Base-by-base conservation (phyloP, 1,284 basidiomycete species). In the Phellopilus nigrolimitatus region DNA sequence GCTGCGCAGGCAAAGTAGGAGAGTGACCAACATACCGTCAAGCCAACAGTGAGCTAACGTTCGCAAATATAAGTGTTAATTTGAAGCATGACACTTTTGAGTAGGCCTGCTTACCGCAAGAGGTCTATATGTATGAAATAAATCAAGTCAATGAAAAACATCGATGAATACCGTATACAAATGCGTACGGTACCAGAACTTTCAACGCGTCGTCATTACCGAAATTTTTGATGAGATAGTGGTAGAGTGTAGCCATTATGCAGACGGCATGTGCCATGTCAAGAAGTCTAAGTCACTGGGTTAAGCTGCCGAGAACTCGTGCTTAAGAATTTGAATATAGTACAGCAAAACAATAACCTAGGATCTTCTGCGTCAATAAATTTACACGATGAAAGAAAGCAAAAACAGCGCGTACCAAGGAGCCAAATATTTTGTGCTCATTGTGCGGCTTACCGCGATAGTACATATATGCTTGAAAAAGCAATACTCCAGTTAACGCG, bases 381-480 rank as follows among this genome's bases (percentile, higher is more conserved):
- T 7, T 24, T 7, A 43, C 8, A 43, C 8, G 22, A 43, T 7
- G 8, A 43, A 10, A 24, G 25, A 21, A 15, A 43, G 41, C 6
- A 22, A 15, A 27, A 21, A 43, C 5, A n/a, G 12, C 8, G 19
- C 53, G 12, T 33, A 54, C 53, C 37, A 54, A 17, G 7, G 27
- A 3, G 10, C 24, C 24, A n/a, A 46, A 34, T 13, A 49, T 9
- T n/a, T 21, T 51, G 13, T 39, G 27, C 36, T 54, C 53, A 37
- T 49, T 47, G 19, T 39, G 15, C 4, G 37, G 41, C 33, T 38
- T 30, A 9, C 28, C 31, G 22, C 53, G 47, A 50, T 44, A 54
- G 36, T 54, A 54, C 10, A 33, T 31, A 37, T 54, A 54, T 22
- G 53, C 53, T 31, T 54, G 53, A 13, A 54, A 33, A 15, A 54